Conservation (phyloP, 306 rosid genomes). For the Begonia masoniana region DNA sequence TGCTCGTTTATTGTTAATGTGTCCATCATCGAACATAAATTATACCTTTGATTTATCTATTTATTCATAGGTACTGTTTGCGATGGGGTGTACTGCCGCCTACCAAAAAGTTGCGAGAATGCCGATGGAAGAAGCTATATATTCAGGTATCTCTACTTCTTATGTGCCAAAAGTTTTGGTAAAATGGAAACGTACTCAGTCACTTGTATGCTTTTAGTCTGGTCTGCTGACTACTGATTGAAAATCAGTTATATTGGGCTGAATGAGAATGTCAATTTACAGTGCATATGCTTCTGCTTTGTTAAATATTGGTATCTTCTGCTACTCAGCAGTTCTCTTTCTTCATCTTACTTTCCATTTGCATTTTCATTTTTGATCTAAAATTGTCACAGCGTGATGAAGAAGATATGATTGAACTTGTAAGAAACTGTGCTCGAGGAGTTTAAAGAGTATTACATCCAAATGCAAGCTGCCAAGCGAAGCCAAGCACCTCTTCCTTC, state of each 20-base stretch:
- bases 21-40: no score
- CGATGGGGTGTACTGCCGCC: slow-evolving; percentile 78
- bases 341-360: neutral
- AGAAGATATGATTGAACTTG: slow-evolving; percentile 79
- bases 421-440: slow-evolving; percentile 58
- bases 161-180: neutral
- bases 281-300: no score
- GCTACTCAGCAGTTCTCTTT: no score
- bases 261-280: no score
- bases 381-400: slow-evolving; percentile 55
- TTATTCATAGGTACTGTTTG: slow-evolving; percentile 53
- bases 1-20: no score
- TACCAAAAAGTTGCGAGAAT: slow-evolving; percentile 54
- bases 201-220: no score
- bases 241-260: no score
- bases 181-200: no score
- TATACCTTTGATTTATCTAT: no score
- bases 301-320: no score
- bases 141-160: slow-evolving; percentile 35
- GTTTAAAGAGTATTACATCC: slow-evolving; percentile 89
- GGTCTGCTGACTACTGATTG: no score
- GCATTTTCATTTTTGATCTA: neutral
- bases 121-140: slow-evolving; percentile 80
- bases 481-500: slow-evolving; percentile 91
- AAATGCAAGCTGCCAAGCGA: slow-evolving; percentile 95